These are phyloP conservation scores for Aspergillus felis DNA, from an alignment of 2,329 filamentous ascomycete genomes.

Conservation along the genomic window DNA sequence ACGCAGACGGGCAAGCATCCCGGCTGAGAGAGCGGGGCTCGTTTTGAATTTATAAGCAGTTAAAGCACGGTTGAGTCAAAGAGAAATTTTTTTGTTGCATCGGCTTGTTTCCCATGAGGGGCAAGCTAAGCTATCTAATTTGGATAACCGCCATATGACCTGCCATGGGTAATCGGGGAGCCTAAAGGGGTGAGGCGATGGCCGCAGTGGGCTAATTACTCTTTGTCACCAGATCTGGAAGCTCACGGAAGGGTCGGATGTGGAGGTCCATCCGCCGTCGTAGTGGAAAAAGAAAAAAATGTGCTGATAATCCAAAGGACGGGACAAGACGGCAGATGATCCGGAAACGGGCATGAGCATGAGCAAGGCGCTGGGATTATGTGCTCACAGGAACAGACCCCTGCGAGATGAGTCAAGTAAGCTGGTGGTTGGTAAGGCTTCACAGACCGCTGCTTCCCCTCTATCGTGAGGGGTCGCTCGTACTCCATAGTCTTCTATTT, in stretches of 20 bases:
- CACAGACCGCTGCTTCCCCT: constrained; percentile 13
- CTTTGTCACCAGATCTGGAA: constrained; percentile 20
- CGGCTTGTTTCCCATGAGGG: constrained; percentile 1
- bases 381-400: constrained; percentile 7
- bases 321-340: constrained; percentile 12
- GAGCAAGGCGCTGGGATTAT: neutral
- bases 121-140: neutral
- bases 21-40: neutral
- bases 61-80: neutral
- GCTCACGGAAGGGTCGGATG: constrained; percentile 20
- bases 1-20: neutral
- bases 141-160: constrained; percentile 18
- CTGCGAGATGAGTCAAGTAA: constrained; percentile 9
- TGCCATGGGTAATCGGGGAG: constrained; percentile 9
- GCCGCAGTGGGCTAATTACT: constrained; percentile 12
- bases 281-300: neutral
- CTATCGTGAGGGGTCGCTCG: constrained; percentile 6
- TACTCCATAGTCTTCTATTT: neutral
- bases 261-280: neutral
- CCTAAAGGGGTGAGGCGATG: constrained; percentile 12
- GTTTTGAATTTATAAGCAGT: neutral
- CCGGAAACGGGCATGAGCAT: constrained; percentile 3
- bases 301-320: constrained; percentile 1
- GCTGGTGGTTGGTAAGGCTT: neutral
- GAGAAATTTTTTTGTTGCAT: neutral